Base-by-base conservation (phyloP, 1,139 yeast genomes). In the Magnusiomyces sp. region DNA sequence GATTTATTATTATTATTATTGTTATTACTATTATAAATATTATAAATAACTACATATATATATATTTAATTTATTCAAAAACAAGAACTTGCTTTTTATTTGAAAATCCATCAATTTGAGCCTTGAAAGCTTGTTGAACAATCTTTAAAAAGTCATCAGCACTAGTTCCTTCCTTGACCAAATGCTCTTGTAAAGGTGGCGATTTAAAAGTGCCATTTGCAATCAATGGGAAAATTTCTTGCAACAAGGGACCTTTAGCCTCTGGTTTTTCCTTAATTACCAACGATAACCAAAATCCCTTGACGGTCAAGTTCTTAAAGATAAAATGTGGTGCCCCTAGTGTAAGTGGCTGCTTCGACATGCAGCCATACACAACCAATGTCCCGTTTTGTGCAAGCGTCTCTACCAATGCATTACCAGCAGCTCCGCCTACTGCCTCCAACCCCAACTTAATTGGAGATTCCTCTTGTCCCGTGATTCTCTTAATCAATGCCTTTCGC, bases 311-410 rank as follows among this genome's bases (percentile, higher is more conserved):
- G 62, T 90, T 85, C 66, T 89, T 92, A 73, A 92, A 92, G 57
- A 94, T 90, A 62, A 87, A 86, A 54, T 87, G 71, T 1, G 95
- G 80, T 0, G 97, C 88, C 41, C 97, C 97, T 53, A 92, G 69
- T 16, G 80, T 77, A 27, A 94, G 94, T 2, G 98, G 98, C 69
- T 88, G 92, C 73, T 82, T 81, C 5, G 97, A 87, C 98, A 92
- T 92, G 46, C 96, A 98, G 31, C 99, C 99, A 64, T 92, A 92
- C 0, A 98, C 89, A 60, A 86, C 80, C 74, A 92, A 73, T 56
- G 84, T 74, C 1, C 80, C 81, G 32, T 89, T 87, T 55, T 79
- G 75, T 48, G 77, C 80, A 55, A 92, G n/a, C n/a, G n/a, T n/a
- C n/a, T n/a, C n/a, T n/a, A n/a, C n/a, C 55, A 92, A 74, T 63